Conservation (phyloP, 805 yeast species). For the Zygotorulaspora florentina region DNA sequence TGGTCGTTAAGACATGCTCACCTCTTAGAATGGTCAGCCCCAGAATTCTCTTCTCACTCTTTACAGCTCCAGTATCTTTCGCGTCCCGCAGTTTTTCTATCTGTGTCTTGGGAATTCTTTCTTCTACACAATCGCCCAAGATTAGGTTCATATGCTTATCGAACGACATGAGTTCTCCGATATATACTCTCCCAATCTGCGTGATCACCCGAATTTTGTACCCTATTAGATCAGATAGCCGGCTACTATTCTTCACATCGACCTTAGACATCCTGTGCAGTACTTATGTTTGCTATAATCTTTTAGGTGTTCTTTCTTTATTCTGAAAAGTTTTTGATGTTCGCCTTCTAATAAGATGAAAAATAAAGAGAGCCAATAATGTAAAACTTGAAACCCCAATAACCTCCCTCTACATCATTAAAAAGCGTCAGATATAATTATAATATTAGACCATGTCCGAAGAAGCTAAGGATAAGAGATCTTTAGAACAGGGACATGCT, state of each 20-base stretch:
- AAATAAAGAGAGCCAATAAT: no score
- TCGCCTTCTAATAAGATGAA: no score
- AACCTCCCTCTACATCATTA: no score
- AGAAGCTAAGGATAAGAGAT: constrained; percentile 22
- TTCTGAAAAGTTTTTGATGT: no score
- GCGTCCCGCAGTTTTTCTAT: constrained; percentile 32
- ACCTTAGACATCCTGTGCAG: constrained; percentile 11
- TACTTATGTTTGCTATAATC: no score
- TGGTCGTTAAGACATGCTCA: constrained; percentile 68
- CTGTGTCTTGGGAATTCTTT: constrained; percentile 62
- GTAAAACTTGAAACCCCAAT: no score
- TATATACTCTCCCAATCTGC: constrained; percentile 69
- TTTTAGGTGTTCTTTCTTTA: no score
- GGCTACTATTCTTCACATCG: constrained; percentile 26
- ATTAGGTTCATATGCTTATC: constrained; percentile 89
- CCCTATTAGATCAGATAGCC: constrained; percentile 58
- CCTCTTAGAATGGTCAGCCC: constrained; percentile 87
- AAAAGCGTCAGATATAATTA: no score
- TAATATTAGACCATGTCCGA: constrained; percentile 23
- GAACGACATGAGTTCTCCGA: constrained; percentile 81
- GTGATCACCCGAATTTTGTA: constrained; percentile 70
- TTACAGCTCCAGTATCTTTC: constrained; percentile 33
- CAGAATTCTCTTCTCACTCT: constrained; percentile 67
- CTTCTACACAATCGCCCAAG: constrained; percentile 78
- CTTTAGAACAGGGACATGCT: constrained; percentile 3